Percentiles rank a stretch among this genome's conserved stretches.
phyloP scores from a whole-genome alignment of 2,329 filamentous ascomycete species.

The Phaeophleospora eucalypticola region DNA sequence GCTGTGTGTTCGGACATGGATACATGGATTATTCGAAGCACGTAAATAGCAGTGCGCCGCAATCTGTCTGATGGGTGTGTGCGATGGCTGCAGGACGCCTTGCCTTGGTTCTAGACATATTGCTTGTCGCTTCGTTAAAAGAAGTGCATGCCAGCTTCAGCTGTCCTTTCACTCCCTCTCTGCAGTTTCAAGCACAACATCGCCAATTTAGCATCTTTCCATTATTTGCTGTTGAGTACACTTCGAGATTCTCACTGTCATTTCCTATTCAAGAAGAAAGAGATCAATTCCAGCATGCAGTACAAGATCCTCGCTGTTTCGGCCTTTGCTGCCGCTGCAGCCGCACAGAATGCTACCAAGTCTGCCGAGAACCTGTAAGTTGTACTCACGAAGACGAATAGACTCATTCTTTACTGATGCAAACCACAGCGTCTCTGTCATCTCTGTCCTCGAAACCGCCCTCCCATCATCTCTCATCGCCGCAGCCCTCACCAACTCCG shows the following conservation, averaged over 20 bases:
- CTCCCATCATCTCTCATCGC: constrained; percentile 40
- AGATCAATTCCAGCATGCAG: constrained; percentile 19
- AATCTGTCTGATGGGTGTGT: no score
- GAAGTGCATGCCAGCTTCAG: no score
- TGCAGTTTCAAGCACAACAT: not conserved
- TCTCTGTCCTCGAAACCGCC: constrained; percentile 42
- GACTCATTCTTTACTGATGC: not conserved
- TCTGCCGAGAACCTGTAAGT: constrained; percentile 10
- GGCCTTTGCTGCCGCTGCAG: constrained; percentile 23
- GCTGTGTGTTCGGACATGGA: not conserved
- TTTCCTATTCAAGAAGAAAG: not conserved
- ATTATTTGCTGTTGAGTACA: not conserved
- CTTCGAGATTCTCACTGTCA: not conserved
- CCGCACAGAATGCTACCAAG: constrained; percentile 14
- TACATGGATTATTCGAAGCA: not conserved
- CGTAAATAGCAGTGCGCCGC: not conserved
- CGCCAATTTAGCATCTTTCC: not conserved
- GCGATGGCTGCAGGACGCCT: not conserved
- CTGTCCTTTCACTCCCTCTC: no score
- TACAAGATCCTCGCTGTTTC: constrained; percentile 24
- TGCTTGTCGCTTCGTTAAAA: no score
- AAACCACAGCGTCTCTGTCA: constrained; percentile 34
- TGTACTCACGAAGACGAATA: constrained; percentile 20
- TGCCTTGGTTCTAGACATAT: not conserved
- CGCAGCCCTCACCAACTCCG: constrained; percentile 40